phyloP scores from a whole-genome alignment of 176 grass and related monocot species.

The Triticum turgidum region DNA sequence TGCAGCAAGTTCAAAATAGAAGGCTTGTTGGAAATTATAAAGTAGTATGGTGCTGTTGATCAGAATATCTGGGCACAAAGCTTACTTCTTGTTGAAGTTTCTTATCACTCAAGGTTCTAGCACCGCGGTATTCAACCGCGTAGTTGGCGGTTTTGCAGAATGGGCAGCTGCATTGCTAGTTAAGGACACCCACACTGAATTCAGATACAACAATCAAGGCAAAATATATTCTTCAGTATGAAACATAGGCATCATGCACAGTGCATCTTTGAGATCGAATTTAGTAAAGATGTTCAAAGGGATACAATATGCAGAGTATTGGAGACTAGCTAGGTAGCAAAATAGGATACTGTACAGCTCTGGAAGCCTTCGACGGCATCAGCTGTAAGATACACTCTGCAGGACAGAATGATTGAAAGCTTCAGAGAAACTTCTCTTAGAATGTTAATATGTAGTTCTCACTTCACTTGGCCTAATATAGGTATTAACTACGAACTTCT shows the following conservation, averaged over 20 bases:
- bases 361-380: slow-evolving; percentile 56
- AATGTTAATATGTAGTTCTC: background rate
- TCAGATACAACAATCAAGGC: background rate
- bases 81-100: background rate
- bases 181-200: slow-evolving; percentile 31
- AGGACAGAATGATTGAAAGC: background rate
- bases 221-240: background rate
- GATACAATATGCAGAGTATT: background rate
- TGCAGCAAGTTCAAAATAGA: too few relatives aligned
- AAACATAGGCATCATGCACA: too few relatives aligned
- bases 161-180: slow-evolving; percentile 56
- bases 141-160: slow-evolving; percentile 77
- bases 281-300: background rate
- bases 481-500: background rate
- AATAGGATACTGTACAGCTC: slow-evolving; percentile 74
- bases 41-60: too few relatives aligned
- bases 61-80: too few relatives aligned
- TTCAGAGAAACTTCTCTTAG: background rate
- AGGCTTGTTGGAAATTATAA: too few relatives aligned
- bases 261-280: background rate
- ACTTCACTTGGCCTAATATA: background rate
- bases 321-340: background rate
- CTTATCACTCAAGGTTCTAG: slow-evolving; percentile 35
- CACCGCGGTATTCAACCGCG: slow-evolving; percentile 35
- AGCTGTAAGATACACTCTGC: slow-evolving; percentile 94